Conservation (phyloP, 192 early-diverging fungal genomes). For the Coemansia sp. region DNA sequence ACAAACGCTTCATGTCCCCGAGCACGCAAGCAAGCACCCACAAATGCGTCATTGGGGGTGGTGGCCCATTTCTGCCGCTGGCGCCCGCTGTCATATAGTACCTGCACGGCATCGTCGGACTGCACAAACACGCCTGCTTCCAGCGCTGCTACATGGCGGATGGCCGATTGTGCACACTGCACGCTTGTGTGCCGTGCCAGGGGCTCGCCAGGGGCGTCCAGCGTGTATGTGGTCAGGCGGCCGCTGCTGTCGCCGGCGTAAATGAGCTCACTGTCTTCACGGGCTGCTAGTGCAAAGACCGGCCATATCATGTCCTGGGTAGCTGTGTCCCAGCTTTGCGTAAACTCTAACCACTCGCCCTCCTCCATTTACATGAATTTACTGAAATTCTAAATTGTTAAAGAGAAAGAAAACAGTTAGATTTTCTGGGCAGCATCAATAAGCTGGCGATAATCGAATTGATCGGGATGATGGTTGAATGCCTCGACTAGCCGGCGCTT, state of each 20-base stretch:
- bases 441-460: slow-evolving; percentile 70
- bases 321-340: slow-evolving; percentile 26
- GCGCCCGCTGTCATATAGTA: slow-evolving; percentile 56
- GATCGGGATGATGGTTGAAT: slow-evolving; percentile 73
- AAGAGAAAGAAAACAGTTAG: slow-evolving; percentile 6
- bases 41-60: slow-evolving; percentile 55
- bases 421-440: slow-evolving; percentile 56
- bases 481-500: slow-evolving; percentile 68
- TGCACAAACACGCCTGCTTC: slow-evolving; percentile 62
- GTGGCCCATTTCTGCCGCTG: slow-evolving; percentile 44
- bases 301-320: slow-evolving; percentile 27
- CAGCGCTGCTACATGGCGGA: slow-evolving; percentile 63
- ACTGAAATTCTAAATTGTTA: slow-evolving; percentile 2
- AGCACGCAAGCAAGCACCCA: slow-evolving; percentile 10
- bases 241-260: slow-evolving; percentile 86
- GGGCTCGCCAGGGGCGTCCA: slow-evolving; percentile 28
- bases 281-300: slow-evolving; percentile 42
- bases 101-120: slow-evolving; percentile 59
- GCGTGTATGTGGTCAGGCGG: slow-evolving; percentile 64
- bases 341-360: slow-evolving; percentile 34
- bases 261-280: slow-evolving; percentile 75
- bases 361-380: slow-evolving; percentile 6
- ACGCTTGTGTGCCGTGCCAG: slow-evolving; percentile 73
- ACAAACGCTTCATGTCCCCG: slow-evolving; percentile 41
- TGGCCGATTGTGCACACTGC: slow-evolving; percentile 60